Evolutionary conservation across 768 basidiomycete species (phyloP).

Genomic region (Tremella mesenterica): DNA sequence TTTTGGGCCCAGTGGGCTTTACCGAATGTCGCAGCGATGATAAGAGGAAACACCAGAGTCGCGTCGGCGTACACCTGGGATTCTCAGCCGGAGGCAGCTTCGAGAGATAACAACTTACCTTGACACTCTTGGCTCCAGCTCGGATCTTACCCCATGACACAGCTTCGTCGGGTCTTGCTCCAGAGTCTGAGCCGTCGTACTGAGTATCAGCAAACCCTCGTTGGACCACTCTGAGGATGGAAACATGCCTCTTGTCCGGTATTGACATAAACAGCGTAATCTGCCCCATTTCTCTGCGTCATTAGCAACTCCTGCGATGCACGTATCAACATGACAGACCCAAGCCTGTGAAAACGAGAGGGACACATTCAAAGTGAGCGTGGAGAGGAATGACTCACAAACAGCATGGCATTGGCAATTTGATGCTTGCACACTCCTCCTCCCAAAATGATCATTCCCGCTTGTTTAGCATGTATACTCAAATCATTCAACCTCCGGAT

Average conservation of each 20-base stretch:
- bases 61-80: conserved; percentile 85
- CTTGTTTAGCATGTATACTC: conserved; percentile 75
- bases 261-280: conserved; percentile 95
- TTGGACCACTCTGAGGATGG: too few species aligned
- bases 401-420: conserved; percentile 99
- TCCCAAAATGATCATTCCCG: conserved; percentile 96
- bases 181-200: conserved; percentile 97
- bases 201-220: conserved; percentile 7
- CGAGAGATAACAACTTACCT: conserved; percentile 38
- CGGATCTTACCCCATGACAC: conserved; percentile 98
- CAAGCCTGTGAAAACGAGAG: neutral
- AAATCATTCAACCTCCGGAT: conserved; percentile 86
- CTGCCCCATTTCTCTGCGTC: conserved; percentile 97
- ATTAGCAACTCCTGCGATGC: too few species aligned
- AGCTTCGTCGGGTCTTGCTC: conserved; percentile 93
- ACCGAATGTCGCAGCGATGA: conserved; percentile 92
- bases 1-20: conserved; percentile 46
- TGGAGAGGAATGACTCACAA: conserved; percentile 52
- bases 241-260: conserved; percentile 72
- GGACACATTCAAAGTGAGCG: neutral
- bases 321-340: too few species aligned
- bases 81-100: neutral
- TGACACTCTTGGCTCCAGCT: conserved; percentile 52
- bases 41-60: conserved; percentile 85
- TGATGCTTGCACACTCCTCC: conserved; percentile 99